Evolutionary conservation across 768 basidiomycete species (phyloP), one percentile per base, ranked within the genome.

Genomic region (Tubosaeta sp.): DNA sequence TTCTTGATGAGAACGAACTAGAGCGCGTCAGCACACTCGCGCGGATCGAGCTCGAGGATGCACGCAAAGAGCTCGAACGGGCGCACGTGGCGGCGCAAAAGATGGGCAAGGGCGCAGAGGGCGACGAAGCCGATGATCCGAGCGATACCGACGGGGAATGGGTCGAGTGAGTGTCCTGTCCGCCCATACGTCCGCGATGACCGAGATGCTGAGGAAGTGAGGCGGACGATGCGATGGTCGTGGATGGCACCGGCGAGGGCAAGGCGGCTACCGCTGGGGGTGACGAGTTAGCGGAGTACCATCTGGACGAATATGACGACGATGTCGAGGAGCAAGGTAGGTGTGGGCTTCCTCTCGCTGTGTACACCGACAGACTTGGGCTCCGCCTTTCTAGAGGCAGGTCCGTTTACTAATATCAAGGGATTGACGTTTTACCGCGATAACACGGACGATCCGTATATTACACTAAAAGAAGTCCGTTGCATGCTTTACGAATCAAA

Each of bases 371-470:
- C 46, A 0, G 19, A 6, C 27, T 34, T 25, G 2, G 24, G 9
- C 14, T 12, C 3, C 4, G 21, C 13, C 49, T 39, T 40, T 52
- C 24, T 56, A 88, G 87, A 72, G 39, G 65, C 72, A 54, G 87
- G 94, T 34, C 88, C 89, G 16, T 99, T 99, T 71, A 92, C 87
- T 68, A 94, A 91, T 61, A 92, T 98, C 69, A 95, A 96, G 65
- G 95, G 94, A 16, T 73, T 99, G 45, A 87, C 87, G 19, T 95
- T 90, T 65, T 94, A 97, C 69, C 82, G 84, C 46, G 84, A 93
- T 60, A 93, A 94, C 62, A 80, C 89, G 48, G 92, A 97, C 31
- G 96, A 99, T 69, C 96, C 96, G 0, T 98, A 94, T 63, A 89
- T 99, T 59, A 98, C 95, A 0, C 70, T 98, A 34, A 94, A 96